Evolutionary conservation across 164 flowering plant genomes (phyloP).

Genomic region (Litsea cubeba): DNA sequence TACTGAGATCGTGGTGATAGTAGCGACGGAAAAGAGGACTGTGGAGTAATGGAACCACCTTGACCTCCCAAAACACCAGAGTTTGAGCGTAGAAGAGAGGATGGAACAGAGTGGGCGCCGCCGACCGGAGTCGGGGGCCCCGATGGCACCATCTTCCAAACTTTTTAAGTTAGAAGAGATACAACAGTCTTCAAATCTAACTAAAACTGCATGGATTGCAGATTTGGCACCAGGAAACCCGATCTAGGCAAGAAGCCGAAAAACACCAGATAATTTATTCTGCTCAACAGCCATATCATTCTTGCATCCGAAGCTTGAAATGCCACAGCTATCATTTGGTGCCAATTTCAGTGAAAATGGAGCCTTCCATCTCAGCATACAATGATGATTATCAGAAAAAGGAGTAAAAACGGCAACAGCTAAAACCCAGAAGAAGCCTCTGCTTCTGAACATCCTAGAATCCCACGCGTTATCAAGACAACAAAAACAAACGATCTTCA

Average conservation of each 20-base stretch:
- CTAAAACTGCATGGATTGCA: constrained; percentile 11
- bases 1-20: constrained; percentile 66
- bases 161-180: neutral
- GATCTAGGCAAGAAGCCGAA: constrained; percentile 1
- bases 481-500: no score
- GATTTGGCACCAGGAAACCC: no score
- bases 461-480: neutral
- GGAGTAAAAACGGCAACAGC: constrained; percentile 10
- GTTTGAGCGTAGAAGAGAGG: constrained; percentile 36
- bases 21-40: constrained; percentile 53
- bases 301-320: constrained; percentile 9
- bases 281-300: constrained; percentile 9
- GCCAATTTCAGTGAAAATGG: constrained; percentile 2
- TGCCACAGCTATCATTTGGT: constrained; percentile 14
- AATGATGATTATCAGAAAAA: constrained; percentile 12
- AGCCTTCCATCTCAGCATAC: constrained; percentile 18
- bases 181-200: neutral
- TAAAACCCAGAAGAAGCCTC: constrained; percentile 21
- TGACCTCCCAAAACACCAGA: constrained; percentile 57
- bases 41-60: constrained; percentile 56
- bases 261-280: constrained; percentile 7
- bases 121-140: constrained; percentile 46
- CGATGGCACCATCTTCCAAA: constrained; percentile 31
- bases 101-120: constrained; percentile 33
- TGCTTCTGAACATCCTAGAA: constrained; percentile 33